A percentile compares a stretch with the other conserved stretches of the same genome.
These are phyloP conservation scores for Ophiocordyceps camponoti-leonardi DNA, from an alignment of 2,329 filamentous ascomycete species.

Conservation along the genomic window DNA sequence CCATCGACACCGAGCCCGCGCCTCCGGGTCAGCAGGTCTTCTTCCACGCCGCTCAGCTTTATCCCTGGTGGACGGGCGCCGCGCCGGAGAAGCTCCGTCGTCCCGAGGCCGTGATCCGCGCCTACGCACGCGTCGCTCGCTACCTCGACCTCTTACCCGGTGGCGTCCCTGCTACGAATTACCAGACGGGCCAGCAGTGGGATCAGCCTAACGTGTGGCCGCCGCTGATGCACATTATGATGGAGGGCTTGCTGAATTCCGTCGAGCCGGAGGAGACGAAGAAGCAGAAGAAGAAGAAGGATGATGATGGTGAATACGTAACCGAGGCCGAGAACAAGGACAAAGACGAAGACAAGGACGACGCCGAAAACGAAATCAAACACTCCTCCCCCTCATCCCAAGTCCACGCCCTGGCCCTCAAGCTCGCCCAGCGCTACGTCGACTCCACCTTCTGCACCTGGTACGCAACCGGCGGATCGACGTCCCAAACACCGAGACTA, in stretches of 20 bases:
- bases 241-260: slow-evolving; percentile 42
- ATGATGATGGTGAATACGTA: background rate
- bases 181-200: slow-evolving; percentile 47
- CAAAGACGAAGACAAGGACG: background rate
- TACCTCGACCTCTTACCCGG: slow-evolving; percentile 35
- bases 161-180: slow-evolving; percentile 45
- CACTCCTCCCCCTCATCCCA: slow-evolving; percentile 3
- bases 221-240: slow-evolving; percentile 46
- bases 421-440: slow-evolving; percentile 46
- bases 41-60: slow-evolving; percentile 43
- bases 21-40: slow-evolving; percentile 37
- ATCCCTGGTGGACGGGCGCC: slow-evolving; percentile 53
- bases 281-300: slow-evolving; percentile 10
- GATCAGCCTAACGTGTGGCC: slow-evolving; percentile 57
- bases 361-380: background rate
- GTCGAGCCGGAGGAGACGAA: no score
- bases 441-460: slow-evolving; percentile 55
- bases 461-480: slow-evolving; percentile 48
- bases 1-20: slow-evolving; percentile 18
- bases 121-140: slow-evolving; percentile 33
- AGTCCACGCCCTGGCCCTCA: slow-evolving; percentile 36
- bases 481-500: slow-evolving; percentile 31
- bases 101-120: slow-evolving; percentile 36
- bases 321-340: background rate
- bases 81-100: slow-evolving; percentile 40